A percentile compares a stretch with the other conserved stretches of the same genome.
Evolutionary conservation across 768 basidiomycete species (phyloP).

Genomic region (Phlebiopsis gigantea): DNA sequence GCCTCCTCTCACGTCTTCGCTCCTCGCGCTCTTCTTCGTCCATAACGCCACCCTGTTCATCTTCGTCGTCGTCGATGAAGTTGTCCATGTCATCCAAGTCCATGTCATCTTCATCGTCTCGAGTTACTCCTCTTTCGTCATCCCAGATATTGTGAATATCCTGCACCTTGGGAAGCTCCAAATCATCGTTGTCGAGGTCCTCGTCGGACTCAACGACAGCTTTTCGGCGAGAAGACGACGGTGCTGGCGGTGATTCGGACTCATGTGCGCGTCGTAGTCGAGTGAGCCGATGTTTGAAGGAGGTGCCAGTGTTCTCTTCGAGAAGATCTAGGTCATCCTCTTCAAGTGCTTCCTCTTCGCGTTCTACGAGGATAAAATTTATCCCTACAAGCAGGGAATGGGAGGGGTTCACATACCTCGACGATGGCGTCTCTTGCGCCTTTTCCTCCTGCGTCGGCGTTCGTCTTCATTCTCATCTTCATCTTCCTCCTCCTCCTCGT

Average conservation of each 20-base stretch:
- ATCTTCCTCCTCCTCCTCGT: conserved; percentile 82
- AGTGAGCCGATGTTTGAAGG: conserved; percentile 71
- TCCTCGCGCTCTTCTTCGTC: conserved; percentile 76
- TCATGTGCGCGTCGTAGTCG: conserved; percentile 70
- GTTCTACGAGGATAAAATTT: conserved; percentile 27
- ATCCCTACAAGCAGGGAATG: conserved; percentile 7
- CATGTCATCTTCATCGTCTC: conserved; percentile 53
- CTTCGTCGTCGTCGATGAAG: conserved; percentile 76
- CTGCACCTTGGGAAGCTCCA: conserved; percentile 44
- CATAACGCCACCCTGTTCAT: conserved; percentile 55
- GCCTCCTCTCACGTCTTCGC: conserved; percentile 57
- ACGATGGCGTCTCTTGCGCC: conserved; percentile 60
- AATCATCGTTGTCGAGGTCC: conserved; percentile 56
- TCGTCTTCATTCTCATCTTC: conserved; percentile 55
- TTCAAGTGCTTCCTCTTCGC: conserved; percentile 60
- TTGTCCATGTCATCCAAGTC: conserved; percentile 76
- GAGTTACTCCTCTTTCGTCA: conserved; percentile 52
- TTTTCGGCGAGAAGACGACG: conserved; percentile 56
- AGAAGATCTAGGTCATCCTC: conserved; percentile 83
- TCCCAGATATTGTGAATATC: conserved; percentile 81
- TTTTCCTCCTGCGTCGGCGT: conserved; percentile 53
- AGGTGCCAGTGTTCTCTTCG: conserved; percentile 80
- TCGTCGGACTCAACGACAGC: conserved; percentile 68
- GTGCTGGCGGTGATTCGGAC: conserved; percentile 62
- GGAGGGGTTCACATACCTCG: conserved; percentile 39